phyloP scores from a whole-genome alignment of 208 protist genomes.

The Leptomonas seymouri region DNA sequence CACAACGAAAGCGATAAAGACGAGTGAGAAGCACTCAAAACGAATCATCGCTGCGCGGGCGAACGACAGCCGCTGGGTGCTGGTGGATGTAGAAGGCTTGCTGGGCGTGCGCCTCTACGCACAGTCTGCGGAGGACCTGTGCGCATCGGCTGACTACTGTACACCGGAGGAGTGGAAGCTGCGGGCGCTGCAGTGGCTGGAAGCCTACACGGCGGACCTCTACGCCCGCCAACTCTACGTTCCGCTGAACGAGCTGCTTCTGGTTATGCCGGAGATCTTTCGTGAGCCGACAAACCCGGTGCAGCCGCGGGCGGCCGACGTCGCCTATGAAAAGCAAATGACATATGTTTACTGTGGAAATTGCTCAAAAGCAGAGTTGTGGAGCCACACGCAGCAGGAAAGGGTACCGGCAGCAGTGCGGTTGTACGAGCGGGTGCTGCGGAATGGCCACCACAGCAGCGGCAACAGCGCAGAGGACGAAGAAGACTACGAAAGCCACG shows the following conservation, averaged over 20 bases:
- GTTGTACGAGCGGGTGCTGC: slow-evolving; percentile 31
- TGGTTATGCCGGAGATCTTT: slow-evolving; percentile 75
- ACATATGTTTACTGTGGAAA: slow-evolving; percentile 82
- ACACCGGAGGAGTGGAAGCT: slow-evolving; percentile 66
- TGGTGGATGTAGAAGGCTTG: slow-evolving; percentile 22
- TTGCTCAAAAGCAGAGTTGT: slow-evolving; percentile 66
- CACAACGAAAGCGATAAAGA: not conserved
- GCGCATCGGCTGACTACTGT: slow-evolving; percentile 17
- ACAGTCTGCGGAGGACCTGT: slow-evolving; percentile 9
- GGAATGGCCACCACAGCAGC: slow-evolving; percentile 24
- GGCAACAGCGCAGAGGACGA: slow-evolving; percentile 17
- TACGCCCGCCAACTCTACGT: slow-evolving; percentile 70
- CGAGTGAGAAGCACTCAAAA: not conserved
- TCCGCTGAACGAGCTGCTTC: slow-evolving; percentile 78
- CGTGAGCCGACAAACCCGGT: slow-evolving; percentile 63
- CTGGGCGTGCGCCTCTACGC: slow-evolving; percentile 26
- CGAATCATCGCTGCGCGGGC: not conserved
- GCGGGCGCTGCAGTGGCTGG: slow-evolving; percentile 83
- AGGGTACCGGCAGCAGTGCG: slow-evolving; percentile 23
- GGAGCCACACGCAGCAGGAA: slow-evolving; percentile 24
- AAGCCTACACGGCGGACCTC: slow-evolving; percentile 71
- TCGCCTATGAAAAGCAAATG: slow-evolving; percentile 81
- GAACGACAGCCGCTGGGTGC: not conserved
- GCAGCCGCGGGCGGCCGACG: slow-evolving; percentile 66
- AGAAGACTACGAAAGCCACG: not conserved